Conservation (phyloP, 2,329 filamentous ascomycete species). For the Fusarium metavorans region DNA sequence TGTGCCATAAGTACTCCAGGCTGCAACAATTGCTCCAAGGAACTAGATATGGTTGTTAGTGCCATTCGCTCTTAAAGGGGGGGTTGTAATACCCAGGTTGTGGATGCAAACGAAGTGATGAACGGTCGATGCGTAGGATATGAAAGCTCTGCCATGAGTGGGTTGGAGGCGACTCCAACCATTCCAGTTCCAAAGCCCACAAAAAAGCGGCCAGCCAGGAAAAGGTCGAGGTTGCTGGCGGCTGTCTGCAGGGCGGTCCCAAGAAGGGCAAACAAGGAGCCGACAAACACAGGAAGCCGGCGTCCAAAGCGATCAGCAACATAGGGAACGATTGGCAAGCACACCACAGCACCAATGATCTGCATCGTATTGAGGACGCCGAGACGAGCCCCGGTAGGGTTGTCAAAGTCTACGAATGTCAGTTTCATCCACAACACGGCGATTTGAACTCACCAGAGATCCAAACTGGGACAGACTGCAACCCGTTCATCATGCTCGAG, state of each 20-base stretch:
- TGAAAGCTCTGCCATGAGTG: not conserved
- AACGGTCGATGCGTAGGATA: not conserved
- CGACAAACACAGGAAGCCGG: not conserved
- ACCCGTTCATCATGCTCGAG: not conserved
- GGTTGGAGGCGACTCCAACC: not conserved
- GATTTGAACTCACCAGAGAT: not conserved
- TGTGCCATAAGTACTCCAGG: constrained; percentile 1
- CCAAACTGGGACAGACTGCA: constrained; percentile 7
- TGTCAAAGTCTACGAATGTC: not conserved
- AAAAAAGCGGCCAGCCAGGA: not conserved
- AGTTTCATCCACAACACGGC: not conserved
- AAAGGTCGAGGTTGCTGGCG: not conserved
- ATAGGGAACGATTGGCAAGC: not conserved
- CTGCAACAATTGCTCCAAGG: constrained; percentile 13
- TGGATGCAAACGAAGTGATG: not conserved
- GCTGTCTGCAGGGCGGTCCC: not conserved
- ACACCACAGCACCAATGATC: not conserved
- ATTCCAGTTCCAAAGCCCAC: not conserved
- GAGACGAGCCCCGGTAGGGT: not conserved
- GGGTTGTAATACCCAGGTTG: not conserved
- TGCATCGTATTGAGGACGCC: constrained; percentile 5
- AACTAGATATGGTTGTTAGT: not conserved
- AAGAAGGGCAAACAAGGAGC: not conserved
- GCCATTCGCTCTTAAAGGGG: not conserved
- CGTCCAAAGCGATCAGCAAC: not conserved